Base-by-base conservation (phyloP, 2,329 filamentous ascomycete genomes). In the Beauveria sp. region DNA sequence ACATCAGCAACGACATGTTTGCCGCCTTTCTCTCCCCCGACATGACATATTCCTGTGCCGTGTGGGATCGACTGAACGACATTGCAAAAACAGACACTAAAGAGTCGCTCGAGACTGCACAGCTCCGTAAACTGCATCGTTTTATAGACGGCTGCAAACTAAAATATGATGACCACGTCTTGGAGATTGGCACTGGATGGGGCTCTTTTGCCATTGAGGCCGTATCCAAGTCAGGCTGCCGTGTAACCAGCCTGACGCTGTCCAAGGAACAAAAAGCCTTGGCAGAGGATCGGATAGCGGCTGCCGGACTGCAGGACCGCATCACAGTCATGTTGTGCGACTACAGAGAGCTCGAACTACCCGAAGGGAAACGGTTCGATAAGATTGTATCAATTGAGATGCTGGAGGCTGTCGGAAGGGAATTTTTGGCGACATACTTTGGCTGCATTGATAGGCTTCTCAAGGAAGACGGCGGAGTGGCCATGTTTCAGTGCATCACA, bases 151-250 rank as follows among this genome's bases (percentile, higher is more conserved):
- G 85, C 30, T 84, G 86, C 16, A 81, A 76, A 53, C 84, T 91
- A 65, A 85, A 87, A 64, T 62, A 78, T 0, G 79, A 79, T 1
- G 87, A 91, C 64, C 87, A 90, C 67, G 83, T 91, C 1, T 74
- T 91, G 18, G 88, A 91, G 66, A 90, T 91, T 59, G 88, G 88
- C 2, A 90, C 86, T 2, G 88, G 88, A 14, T 91, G 88, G 88
- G 88, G 88, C 1, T 86, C 84, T 42, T 86, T 91, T 66, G 87
- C 88, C 3, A 89, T 91, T 47, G 81, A 85, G 64, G 88, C 87
- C 0, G 87, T 88, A 1, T 77, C 79, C 63, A 78, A 74, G 65
- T 90, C 86, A 0, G 86, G 86, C 6, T 91, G 89, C 69, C 78
- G 79, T 22, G 84, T 91, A 2, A 91, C 88, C 1, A 86, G 80